phyloP scores from a whole-genome alignment of 2,329 filamentous ascomycete genomes.

The Arachnopeziza araneosa region DNA sequence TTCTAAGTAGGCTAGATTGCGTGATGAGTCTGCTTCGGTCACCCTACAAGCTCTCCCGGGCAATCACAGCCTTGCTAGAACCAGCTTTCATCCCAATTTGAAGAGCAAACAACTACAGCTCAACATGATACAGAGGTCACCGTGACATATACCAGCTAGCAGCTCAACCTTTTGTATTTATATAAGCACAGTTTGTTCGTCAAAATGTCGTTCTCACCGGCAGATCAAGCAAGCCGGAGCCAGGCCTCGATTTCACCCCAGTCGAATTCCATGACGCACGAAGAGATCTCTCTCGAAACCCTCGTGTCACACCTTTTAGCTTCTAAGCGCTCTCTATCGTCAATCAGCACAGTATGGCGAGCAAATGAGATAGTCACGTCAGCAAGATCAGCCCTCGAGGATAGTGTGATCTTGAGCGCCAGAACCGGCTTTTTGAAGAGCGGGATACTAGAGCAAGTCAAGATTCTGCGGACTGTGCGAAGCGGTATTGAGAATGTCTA shows the following conservation, averaged over 20 bases:
- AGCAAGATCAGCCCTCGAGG: conserved; percentile 70
- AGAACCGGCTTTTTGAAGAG: conserved; percentile 62
- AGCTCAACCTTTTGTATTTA: too few species aligned
- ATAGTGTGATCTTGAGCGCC: conserved; percentile 67
- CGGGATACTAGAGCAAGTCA: conserved; percentile 53
- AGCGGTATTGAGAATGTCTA: conserved; percentile 49
- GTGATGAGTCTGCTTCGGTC: not conserved
- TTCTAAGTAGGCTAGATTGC: not conserved
- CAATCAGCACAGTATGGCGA: conserved; percentile 75
- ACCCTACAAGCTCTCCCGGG: not conserved
- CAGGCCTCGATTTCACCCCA: conserved; percentile 24
- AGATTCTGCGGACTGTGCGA: conserved; percentile 46
- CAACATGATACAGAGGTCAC: not conserved
- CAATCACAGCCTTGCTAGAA: not conserved
- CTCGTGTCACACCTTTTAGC: conserved; percentile 80
- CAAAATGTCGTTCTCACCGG: not conserved
- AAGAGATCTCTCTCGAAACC: conserved; percentile 55
- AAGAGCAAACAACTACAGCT: not conserved
- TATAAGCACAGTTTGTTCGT: not conserved
- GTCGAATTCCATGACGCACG: conserved; percentile 15
- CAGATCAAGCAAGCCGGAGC: conserved; percentile 11
- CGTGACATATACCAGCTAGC: not conserved
- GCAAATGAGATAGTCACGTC: conserved; percentile 80
- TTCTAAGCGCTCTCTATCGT: conserved; percentile 81
- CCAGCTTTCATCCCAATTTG: not conserved